Evolutionary conservation across 305 asterid species (phyloP).

Genomic region (Petunia hybrid): DNA sequence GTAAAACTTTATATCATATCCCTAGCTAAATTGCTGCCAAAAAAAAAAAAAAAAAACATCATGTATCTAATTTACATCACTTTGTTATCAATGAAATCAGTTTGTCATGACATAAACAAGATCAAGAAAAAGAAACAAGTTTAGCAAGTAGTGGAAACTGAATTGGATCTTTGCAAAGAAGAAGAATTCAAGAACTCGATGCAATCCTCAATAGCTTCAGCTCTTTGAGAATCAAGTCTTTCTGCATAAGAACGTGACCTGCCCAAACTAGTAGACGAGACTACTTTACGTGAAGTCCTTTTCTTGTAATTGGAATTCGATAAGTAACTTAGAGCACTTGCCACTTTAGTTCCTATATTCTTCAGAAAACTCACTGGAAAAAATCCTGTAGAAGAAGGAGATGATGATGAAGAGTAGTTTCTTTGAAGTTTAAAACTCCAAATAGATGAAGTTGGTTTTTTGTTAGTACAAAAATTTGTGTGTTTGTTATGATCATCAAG

Average conservation of each 20-base stretch:
- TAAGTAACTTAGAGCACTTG: constrained; percentile 36
- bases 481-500: constrained; percentile 25
- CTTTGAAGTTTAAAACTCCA: constrained; percentile 31
- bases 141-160: constrained; percentile 63
- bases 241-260: constrained; percentile 77
- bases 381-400: constrained; percentile 30
- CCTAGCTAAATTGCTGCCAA: not conserved
- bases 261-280: constrained; percentile 62
- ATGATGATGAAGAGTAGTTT: constrained; percentile 6
- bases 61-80: not conserved
- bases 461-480: constrained; percentile 22
- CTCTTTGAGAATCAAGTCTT: constrained; percentile 76
- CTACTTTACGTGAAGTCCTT: constrained; percentile 58
- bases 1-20: not conserved
- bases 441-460: constrained; percentile 32
- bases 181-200: constrained; percentile 86
- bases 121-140: not conserved
- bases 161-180: constrained; percentile 71
- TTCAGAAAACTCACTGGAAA: constrained; percentile 39
- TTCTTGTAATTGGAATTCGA: constrained; percentile 39
- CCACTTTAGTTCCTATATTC: constrained; percentile 44
- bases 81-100: not conserved
- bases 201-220: constrained; percentile 91
- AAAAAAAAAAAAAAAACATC: not conserved
- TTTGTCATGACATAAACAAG: not conserved